Percentiles rank a stretch among this genome's conserved stretches.
phyloP scores from a whole-genome alignment of 106 monocot genomes.

The Cymbidium sinense region DNA sequence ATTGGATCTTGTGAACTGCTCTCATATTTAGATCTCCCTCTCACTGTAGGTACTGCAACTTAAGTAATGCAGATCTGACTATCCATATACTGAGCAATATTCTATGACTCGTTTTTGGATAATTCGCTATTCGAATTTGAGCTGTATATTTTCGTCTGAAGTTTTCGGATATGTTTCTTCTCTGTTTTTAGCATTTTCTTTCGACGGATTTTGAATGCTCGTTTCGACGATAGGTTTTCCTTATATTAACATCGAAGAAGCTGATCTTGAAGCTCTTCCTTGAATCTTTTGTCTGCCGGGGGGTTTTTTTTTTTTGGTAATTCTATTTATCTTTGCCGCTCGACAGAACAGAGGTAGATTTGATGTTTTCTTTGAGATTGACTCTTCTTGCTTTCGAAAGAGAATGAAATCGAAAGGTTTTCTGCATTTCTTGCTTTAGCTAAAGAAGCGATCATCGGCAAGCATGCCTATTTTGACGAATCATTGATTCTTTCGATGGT shows the following conservation, averaged over 20 bases:
- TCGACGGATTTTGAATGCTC: background rate
- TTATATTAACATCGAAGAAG: too few species aligned
- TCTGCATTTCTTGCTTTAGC: background rate
- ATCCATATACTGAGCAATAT: background rate
- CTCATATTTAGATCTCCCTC: background rate
- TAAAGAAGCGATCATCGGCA: background rate
- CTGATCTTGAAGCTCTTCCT: too few species aligned
- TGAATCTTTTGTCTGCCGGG: too few species aligned
- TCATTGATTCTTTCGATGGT: background rate
- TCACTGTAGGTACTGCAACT: background rate
- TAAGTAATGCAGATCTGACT: background rate
- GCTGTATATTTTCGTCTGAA: background rate
- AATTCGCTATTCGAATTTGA: background rate
- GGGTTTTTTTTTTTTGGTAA: too few species aligned
- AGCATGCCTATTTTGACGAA: background rate
- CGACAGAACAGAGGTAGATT: background rate
- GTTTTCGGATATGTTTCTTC: background rate
- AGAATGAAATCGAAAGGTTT: background rate
- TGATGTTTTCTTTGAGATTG: background rate
- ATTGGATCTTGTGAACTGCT: background rate
- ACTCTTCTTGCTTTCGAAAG: background rate
- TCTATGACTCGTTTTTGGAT: background rate
- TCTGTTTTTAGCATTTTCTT: background rate
- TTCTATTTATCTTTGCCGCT: too few species aligned
- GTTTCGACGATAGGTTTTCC: too few species aligned